These are phyloP conservation scores for Dentipellis fragilis DNA, from an alignment of 768 basidiomycete species.

Conservation along the genomic window DNA sequence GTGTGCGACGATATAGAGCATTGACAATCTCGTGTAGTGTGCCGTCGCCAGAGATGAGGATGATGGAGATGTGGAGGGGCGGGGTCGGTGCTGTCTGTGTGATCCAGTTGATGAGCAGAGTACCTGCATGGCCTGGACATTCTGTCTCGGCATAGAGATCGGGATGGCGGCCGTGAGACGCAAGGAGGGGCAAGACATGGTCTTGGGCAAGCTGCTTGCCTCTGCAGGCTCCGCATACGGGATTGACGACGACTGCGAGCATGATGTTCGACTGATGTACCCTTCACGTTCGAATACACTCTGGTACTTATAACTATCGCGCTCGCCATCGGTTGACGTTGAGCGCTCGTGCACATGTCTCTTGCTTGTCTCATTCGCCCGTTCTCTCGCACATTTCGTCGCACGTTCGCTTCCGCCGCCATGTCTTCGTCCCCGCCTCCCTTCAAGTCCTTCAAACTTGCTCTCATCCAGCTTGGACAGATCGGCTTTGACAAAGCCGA, in stretches of 20 bases:
- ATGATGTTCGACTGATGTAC: conserved; percentile 24
- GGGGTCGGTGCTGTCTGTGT: conserved; percentile 14
- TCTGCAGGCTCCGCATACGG: conserved; percentile 52
- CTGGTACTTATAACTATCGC: neutral
- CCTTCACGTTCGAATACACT: neutral
- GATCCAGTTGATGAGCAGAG: conserved; percentile 32
- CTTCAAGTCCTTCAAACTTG: conserved; percentile 73
- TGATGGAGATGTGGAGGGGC: conserved; percentile 34
- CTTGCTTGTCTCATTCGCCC: neutral
- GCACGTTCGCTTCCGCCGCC: neutral
- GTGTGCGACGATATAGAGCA: conserved; percentile 29
- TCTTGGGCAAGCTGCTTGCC: conserved; percentile 46
- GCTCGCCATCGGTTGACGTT: neutral
- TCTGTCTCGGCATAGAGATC: conserved; percentile 39
- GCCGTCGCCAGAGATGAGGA: conserved; percentile 83
- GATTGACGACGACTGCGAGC: conserved; percentile 65
- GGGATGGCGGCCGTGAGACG: conserved; percentile 26
- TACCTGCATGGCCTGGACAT: conserved; percentile 44
- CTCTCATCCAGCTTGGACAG: conserved; percentile 83
- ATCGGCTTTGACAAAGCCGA: conserved; percentile 59
- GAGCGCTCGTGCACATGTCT: neutral
- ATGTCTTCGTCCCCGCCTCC: conserved; percentile 19
- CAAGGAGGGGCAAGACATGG: conserved; percentile 57
- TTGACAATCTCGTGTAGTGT: conserved; percentile 86
- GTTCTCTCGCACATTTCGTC: neutral